phyloP scores from a whole-genome alignment of 768 basidiomycete genomes.

The Russula griseocarnosa region DNA sequence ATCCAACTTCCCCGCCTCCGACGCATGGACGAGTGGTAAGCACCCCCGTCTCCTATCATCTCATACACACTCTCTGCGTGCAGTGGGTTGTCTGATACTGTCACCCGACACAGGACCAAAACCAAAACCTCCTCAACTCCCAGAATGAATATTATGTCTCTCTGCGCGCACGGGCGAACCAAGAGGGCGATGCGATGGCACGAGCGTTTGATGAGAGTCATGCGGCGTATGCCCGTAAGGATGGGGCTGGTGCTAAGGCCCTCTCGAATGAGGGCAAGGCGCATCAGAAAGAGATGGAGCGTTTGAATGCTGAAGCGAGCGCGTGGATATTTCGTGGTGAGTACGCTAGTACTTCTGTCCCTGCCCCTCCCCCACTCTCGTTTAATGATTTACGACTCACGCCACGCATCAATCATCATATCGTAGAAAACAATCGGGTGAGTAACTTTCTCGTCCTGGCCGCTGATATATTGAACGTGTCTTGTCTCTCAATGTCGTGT shows the following conservation, averaged over 20 bases:
- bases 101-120: too few relatives aligned
- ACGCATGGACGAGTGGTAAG: constrained; percentile 25
- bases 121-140: constrained; percentile 52
- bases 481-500: not conserved
- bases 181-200: constrained; percentile 78
- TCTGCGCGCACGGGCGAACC: constrained; percentile 71
- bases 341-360: constrained; percentile 23
- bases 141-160: constrained; percentile 63
- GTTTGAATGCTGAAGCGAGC: constrained; percentile 74
- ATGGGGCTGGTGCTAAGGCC: constrained; percentile 78
- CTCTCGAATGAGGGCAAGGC: constrained; percentile 76
- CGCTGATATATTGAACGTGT: not conserved
- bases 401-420: not conserved
- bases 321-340: constrained; percentile 82
- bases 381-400: not conserved
- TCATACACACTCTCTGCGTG: too few relatives aligned
- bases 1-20: constrained; percentile 7
- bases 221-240: constrained; percentile 64
- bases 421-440: constrained; percentile 72
- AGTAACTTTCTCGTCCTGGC: not conserved
- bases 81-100: too few relatives aligned
- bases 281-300: constrained; percentile 74
- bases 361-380: not conserved
- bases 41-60: not conserved
- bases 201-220: constrained; percentile 66